A percentile compares a stretch with the other conserved stretches of the same genome.
Evolutionary conservation across 495 filamentous ascomycete species (phyloP).

Genomic region (Aspergillus sparsus): DNA sequence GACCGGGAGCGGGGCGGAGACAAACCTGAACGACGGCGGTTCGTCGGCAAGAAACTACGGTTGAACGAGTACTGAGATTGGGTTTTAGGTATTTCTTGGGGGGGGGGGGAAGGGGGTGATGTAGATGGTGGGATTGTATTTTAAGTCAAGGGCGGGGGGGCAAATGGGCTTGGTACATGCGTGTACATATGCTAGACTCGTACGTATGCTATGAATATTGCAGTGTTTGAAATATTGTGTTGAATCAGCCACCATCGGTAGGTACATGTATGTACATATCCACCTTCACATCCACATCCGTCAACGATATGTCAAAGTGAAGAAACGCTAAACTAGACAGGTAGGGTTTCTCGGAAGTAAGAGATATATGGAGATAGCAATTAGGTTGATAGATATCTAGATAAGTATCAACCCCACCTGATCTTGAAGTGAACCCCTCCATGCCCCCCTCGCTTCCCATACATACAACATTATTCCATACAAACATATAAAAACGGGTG

Average conservation of each 20-base stretch:
- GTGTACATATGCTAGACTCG: background rate
- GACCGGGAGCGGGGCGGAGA: slow-evolving; percentile 49
- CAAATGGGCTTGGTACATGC: background rate
- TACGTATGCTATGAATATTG: slow-evolving; percentile 1
- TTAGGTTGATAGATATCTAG: too few species aligned
- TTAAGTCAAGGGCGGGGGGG: too few species aligned
- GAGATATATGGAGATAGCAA: background rate
- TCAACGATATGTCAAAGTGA: too few species aligned
- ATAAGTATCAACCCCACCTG: too few species aligned
- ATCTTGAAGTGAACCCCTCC: too few species aligned
- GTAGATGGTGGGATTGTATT: background rate
- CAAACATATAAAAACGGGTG: too few species aligned
- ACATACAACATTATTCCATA: too few species aligned
- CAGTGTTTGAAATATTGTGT: too few species aligned
- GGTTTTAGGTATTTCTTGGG: background rate
- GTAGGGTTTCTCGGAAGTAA: background rate
- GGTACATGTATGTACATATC: slow-evolving; percentile 1
- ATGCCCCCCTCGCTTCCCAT: too few species aligned
- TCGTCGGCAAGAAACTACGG: slow-evolving; percentile 78
- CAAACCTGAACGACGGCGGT: slow-evolving; percentile 54
- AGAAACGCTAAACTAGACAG: too few species aligned
- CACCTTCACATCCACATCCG: too few species aligned
- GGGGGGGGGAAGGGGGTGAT: background rate
- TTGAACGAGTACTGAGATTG: slow-evolving; percentile 66
- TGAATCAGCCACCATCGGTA: too few species aligned